Evolutionary conservation across 2,329 filamentous ascomycete genomes (phyloP).

Genomic region (Diaporthe ilicicola): DNA sequence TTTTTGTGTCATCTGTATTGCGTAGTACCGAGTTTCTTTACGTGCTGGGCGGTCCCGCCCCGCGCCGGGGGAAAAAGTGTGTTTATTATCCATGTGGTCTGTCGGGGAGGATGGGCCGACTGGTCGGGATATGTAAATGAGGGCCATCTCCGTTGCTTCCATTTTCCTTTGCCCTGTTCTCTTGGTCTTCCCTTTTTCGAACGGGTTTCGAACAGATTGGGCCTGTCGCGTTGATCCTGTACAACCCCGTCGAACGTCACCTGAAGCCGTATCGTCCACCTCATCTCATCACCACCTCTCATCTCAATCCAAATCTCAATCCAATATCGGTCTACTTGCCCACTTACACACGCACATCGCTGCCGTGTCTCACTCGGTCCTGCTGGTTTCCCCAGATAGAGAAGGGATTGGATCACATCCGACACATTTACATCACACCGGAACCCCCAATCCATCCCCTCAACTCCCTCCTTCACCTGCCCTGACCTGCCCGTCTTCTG

Average conservation of each 20-base stretch:
- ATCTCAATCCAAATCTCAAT: no score
- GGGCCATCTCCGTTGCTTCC: neutral
- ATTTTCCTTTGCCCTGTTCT: neutral
- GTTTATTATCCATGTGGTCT: neutral
- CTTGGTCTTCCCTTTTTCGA: neutral
- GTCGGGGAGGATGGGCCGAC: neutral
- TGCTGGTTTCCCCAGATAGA: no score
- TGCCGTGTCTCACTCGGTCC: no score
- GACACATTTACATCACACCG: no score
- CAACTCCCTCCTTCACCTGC: no score
- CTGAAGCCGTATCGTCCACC: no score
- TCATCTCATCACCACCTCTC: neutral
- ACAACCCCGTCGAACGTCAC: neutral
- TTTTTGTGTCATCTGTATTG: constrained; percentile 20
- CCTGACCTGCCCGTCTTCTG: no score
- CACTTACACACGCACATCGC: no score
- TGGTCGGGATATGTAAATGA: constrained; percentile 23
- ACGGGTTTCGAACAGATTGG: neutral
- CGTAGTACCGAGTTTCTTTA: constrained; percentile 1
- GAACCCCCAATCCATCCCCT: no score
- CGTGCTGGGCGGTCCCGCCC: neutral
- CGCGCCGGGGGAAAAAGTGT: constrained; percentile 7
- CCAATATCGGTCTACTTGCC: no score
- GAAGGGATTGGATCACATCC: no score
- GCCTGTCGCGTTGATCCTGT: neutral